Conservation (phyloP, 78 protist genomes). For the Chrysochromulina parva region DNA sequence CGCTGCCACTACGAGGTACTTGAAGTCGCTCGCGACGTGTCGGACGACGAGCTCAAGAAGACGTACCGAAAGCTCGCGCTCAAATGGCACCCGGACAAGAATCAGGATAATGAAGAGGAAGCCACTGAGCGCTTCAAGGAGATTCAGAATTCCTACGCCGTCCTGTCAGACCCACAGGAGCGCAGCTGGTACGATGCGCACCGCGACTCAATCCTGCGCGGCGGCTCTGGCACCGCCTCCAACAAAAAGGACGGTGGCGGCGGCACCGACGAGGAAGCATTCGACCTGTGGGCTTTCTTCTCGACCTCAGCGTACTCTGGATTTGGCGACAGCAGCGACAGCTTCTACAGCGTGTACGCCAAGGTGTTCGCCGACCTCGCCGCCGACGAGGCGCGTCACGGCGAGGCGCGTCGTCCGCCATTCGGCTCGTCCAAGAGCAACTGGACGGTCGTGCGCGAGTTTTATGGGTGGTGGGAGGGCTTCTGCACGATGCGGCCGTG, state of each 20-base stretch:
- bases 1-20: too few species aligned
- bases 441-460: conserved; percentile 41
- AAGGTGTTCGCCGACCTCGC: conserved; percentile 57
- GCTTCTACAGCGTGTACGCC: conserved; percentile 23
- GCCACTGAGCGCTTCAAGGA: conserved; percentile 77
- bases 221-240: conserved; percentile 42
- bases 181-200: conserved; percentile 17
- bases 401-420: conserved; percentile 41
- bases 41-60: too few species aligned
- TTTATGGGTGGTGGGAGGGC: conserved; percentile 68
- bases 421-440: conserved; percentile 55
- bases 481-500: conserved; percentile 45
- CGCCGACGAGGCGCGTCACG: conserved; percentile 48
- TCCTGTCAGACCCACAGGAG: conserved; percentile 32
- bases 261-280: not conserved
- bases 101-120: conserved; percentile 48
- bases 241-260: conserved; percentile 38
- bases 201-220: conserved; percentile 22
- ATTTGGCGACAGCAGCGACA: not conserved
- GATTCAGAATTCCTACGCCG: conserved; percentile 59
- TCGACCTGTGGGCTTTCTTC: not conserved
- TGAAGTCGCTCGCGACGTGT: too few species aligned
- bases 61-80: too few species aligned
- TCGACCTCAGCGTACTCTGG: not conserved
- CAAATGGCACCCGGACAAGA: conserved; percentile 83